These are phyloP conservation scores for Rhizopus microsporus DNA, from an alignment of 371 early-diverging fungal species.

Conservation along the genomic window DNA sequence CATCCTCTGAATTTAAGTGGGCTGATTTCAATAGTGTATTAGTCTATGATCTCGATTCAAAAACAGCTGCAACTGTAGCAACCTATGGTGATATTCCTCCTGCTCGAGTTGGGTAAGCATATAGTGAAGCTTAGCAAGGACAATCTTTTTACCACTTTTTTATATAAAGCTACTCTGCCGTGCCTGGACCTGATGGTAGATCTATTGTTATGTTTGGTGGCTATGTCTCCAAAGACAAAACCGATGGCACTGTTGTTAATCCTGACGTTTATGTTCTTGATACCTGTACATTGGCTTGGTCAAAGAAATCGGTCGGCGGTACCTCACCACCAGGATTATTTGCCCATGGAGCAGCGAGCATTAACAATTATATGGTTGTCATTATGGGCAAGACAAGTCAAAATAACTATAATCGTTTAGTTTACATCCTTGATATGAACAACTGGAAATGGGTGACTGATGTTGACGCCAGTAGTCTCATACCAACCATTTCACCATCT, in stretches of 20 bases:
- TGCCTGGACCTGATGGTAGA: conserved; percentile 38
- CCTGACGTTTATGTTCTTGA: conserved; percentile 40
- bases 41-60: conserved; percentile 38
- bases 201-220: conserved; percentile 49
- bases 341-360: conserved; percentile 36
- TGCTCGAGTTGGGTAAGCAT: conserved; percentile 23
- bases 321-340: conserved; percentile 32
- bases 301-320: conserved; percentile 26
- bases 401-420: conserved; percentile 22
- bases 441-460: conserved; percentile 43
- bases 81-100: conserved; percentile 44
- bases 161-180: neutral
- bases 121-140: too few relatives aligned
- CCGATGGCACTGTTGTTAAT: neutral
- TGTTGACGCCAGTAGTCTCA: neutral
- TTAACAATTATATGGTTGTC: conserved; percentile 45
- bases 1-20: too few relatives aligned
- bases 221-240: neutral
- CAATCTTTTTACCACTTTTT: neutral
- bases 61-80: conserved; percentile 38
- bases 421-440: conserved; percentile 40
- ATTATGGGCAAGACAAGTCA: conserved; percentile 28
- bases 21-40: conserved; percentile 45
- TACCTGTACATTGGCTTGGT: conserved; percentile 45
- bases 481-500: neutral